Base-by-base conservation (phyloP, 176 grass and related monocot species). In the Thalia dealbata region DNA sequence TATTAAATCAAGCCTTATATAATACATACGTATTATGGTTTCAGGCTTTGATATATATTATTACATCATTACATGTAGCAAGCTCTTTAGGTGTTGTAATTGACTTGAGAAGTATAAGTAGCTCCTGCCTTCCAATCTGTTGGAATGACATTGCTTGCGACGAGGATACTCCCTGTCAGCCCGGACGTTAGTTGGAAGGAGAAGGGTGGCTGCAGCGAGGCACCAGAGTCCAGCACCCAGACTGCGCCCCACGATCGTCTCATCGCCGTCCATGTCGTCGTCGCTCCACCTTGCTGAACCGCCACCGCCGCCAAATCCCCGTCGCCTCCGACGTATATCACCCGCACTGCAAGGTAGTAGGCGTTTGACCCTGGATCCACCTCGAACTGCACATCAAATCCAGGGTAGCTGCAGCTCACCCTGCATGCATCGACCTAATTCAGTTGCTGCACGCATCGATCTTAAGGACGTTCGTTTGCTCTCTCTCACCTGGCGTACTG, bases 351-450 rank as follows among this genome's bases (percentile, higher is more conserved):
- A 11, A 96, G 25, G 78, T 89, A 96, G 21, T 79, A 48, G 0
- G 86, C 42, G 89, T 89, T 92, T 2, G 92, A 92, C 0, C 92
- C 92, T 5, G 78, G 50, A 84, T 96, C 80, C 46, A 89, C 67
- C 25, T 89, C 80, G 84, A 96, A 96, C 32, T 38, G 32, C 32
- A 38, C 3, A 38, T 38, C 32, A 1, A 38, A 38, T n/a, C n/a
- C n/a, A n/a, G n/a, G n/a, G n/a, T n/a, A n/a, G n/a, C n/a, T n/a
- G n/a, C n/a, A n/a, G n/a, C n/a, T n/a, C n/a, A n/a, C n/a, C n/a
- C n/a, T n/a, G n/a, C n/a, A n/a, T n/a, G n/a, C n/a, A n/a, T n/a
- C n/a, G n/a, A n/a, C n/a, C n/a, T n/a, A n/a, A n/a, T n/a, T n/a
- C n/a, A n/a, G n/a, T n/a, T n/a, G n/a, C n/a, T n/a, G n/a, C n/a